Percentiles rank a stretch among this genome's conserved stretches.
phyloP scores from a whole-genome alignment of 805 yeast species.

The Saccharomycopsis microspora region DNA sequence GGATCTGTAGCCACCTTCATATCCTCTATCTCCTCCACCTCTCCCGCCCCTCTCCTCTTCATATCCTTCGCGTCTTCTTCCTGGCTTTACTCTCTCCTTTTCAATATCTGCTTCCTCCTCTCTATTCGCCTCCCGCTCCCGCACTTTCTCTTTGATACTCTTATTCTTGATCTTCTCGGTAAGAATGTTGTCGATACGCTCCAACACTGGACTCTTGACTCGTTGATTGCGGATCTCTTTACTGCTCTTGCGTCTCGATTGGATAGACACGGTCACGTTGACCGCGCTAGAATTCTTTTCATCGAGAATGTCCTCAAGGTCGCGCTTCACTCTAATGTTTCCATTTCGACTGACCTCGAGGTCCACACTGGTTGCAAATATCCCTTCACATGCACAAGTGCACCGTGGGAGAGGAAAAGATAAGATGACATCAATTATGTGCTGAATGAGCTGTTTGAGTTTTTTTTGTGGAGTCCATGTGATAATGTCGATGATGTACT shows the following conservation, averaged over 20 bases:
- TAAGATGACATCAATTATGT: constrained; percentile 5
- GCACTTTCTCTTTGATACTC: neutral
- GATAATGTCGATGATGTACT: constrained; percentile 7
- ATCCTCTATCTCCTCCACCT: neutral
- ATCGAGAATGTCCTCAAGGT: too few relatives aligned
- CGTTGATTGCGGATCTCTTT: neutral
- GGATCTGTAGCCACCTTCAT: neutral
- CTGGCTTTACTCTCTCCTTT: too few relatives aligned
- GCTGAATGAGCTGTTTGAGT: constrained; percentile 7
- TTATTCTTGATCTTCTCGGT: neutral
- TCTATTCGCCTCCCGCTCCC: too few relatives aligned
- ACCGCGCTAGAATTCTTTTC: too few relatives aligned
- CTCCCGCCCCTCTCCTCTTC: neutral
- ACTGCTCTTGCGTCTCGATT: neutral
- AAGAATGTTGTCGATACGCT: neutral
- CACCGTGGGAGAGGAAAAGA: constrained; percentile 15
- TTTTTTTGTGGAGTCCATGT: constrained; percentile 11
- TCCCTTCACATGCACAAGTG: constrained; percentile 12
- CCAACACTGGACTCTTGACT: neutral
- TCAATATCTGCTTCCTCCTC: too few relatives aligned
- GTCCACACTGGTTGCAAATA: constrained; percentile 1
- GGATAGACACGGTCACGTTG: too few relatives aligned
- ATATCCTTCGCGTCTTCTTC: neutral
- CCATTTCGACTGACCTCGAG: neutral
- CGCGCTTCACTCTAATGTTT: too few relatives aligned